Evolutionary conservation across 148 eudicot species (phyloP).

Genomic region (Chenopodium quinoa): DNA sequence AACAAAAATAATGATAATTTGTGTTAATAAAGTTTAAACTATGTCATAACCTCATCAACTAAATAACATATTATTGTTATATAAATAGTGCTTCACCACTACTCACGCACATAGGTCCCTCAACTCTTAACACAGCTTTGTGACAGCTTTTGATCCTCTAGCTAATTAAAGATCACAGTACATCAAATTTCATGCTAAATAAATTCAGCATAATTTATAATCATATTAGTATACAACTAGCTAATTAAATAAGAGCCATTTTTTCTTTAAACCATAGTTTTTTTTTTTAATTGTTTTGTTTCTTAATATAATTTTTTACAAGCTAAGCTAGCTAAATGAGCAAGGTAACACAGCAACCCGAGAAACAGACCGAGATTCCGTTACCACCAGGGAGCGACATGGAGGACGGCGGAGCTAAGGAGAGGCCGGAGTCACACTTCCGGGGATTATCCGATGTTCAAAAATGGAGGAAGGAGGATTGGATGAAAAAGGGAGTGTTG

Average conservation of each 20-base stretch:
- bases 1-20: too few relatives aligned
- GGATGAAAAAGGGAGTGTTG: conserved; percentile 41
- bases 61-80: too few relatives aligned
- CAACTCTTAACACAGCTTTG: neutral
- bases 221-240: too few relatives aligned
- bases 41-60: neutral
- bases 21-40: too few relatives aligned
- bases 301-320: too few relatives aligned
- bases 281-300: neutral
- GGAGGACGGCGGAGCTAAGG: conserved; percentile 22
- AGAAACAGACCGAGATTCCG: neutral
- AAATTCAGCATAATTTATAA: too few relatives aligned
- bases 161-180: neutral
- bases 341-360: neutral
- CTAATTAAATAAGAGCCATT: neutral
- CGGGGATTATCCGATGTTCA: conserved; percentile 28
- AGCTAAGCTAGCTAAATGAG: too few relatives aligned
- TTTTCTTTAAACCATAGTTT: neutral
- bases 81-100: conserved; percentile 6
- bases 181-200: neutral
- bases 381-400: conserved; percentile 27
- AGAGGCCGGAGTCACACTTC: conserved; percentile 27
- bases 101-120: conserved; percentile 7
- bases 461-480: conserved; percentile 50
- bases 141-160: conserved; percentile 14